Evolutionary conservation across 2,329 filamentous ascomycete genomes (phyloP), one percentile per base, ranked within the genome.

Genomic region (Xylariaceae sp.): DNA sequence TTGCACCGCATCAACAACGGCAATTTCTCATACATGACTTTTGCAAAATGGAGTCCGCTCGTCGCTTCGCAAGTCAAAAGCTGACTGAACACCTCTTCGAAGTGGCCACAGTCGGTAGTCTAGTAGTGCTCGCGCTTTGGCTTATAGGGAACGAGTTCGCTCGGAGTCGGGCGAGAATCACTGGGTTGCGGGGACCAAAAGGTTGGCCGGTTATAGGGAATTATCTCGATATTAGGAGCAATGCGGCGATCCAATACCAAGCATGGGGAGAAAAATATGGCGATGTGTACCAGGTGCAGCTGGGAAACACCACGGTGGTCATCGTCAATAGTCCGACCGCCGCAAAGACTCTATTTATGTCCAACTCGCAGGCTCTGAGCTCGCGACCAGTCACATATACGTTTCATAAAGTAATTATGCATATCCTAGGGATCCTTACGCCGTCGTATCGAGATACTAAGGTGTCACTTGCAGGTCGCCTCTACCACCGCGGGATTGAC

Each of bases 301-400:
- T 92, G 63, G 89, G 88, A 1, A 91, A 88, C 57, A 82, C 76
- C 64, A 81, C 88, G 53, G 86, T 92, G 55, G 78, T 93, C 26
- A 91, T 91, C 64, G 89, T 88, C 58, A 93, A 93, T 64, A 86
- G 83, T 1, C 92, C 91, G 64, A 86, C 90, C 16, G 82, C 87
- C 0, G 88, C 92, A 27, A 84, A 82, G 49, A 78, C 87, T 59
- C 77, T 93, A 18, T 92, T 89, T 86, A 88, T 92, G 68, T 88
- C 84, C 8, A 86, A 93, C 63, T 89, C 92, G 64, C 89, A 88
- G 0, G 81, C 89, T 0, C 75, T 92, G 53, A 91, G 92, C 64
- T 92, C 88, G 1, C 82, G 90, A 2, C 90, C 90, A 0, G 90
- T 80, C 20, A 82, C 92, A 41, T 88, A 93, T 70, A 93, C 89